Evolutionary conservation across 2,329 filamentous ascomycete genomes (phyloP).

Genomic region (Apiospora marii): DNA sequence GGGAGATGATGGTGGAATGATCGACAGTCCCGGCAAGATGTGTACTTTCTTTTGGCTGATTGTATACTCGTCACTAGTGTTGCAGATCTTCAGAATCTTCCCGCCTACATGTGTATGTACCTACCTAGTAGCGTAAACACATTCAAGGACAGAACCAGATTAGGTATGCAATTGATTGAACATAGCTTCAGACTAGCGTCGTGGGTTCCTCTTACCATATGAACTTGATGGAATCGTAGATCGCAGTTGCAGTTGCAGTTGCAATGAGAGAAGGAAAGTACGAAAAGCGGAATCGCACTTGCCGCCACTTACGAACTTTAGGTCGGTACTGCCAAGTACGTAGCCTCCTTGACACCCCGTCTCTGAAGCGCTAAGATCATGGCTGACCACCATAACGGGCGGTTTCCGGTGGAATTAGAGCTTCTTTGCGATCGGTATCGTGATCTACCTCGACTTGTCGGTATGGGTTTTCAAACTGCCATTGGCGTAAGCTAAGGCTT

Average conservation of each 20-base stretch:
- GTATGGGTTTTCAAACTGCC: neutral
- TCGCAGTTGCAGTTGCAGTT: neutral
- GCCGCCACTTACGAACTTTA: neutral
- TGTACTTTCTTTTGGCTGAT: neutral
- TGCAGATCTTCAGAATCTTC: neutral
- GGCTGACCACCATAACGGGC: neutral
- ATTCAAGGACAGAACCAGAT: neutral
- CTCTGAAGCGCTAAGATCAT: neutral
- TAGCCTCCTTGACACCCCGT: neutral
- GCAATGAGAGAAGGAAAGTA: neutral
- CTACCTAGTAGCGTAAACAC: neutral
- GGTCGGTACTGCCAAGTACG: neutral
- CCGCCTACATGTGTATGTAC: neutral
- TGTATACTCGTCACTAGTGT: neutral
- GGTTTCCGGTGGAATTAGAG: conserved; percentile 7
- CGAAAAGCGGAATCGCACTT: neutral
- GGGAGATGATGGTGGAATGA: neutral
- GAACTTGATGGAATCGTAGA: neutral
- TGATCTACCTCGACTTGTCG: neutral
- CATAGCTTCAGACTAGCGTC: neutral
- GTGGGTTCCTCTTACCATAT: neutral
- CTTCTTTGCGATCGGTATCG: neutral
- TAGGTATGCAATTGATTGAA: neutral
- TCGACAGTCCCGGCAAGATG: neutral
- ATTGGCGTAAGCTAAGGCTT: neutral